Evolutionary conservation across 75 land plant genomes (phyloP), one percentile per base, ranked within the genome.

Genomic region (Adiantum capillusveneris): DNA sequence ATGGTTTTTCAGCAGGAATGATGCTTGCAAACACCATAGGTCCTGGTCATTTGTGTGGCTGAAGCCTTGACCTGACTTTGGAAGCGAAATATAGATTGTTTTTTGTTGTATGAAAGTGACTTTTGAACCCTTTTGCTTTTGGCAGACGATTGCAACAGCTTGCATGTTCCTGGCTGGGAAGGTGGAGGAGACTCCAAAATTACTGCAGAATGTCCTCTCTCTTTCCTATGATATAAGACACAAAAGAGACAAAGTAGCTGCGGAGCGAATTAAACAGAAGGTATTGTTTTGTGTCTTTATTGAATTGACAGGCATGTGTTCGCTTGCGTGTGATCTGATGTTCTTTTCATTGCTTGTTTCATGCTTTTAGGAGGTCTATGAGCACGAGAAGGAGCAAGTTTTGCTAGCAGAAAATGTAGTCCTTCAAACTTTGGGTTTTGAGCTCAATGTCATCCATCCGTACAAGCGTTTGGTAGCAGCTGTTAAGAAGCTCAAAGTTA

Each of bases 161-260:
- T 88, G 94, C 60, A 88, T 91, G 94, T 91, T 91, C 58, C 69
- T 91, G 42, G 97, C 94, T 36, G 88, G 97, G 19, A 91, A 91
- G 67, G 97, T 88, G n/a, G 97, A 91, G 66, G 94, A 88, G 53
- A 91, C 89, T 21, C 94, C 97, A 26, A 79, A 85, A 24, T 79
- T 81, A 21, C 68, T 91, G 39, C 83, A 77, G 57, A 89, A 88
- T 73, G 97, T 91, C 31, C 84, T 88, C 53, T 52, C 77, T 24
- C 72, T 84, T 22, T 81, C 97, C 25, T 88, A 82, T 82, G 81
- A 81, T 36, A 79, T 87, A 18, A 69, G 67, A 16, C 31, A 36
- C 41, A 73, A 61, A 59, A 66, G 67, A 29, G 71, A 73, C 43
- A 58, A 50, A 42, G 25, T 18, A 14, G 75, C 64, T 24, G 31